Base-by-base conservation (phyloP, 1,139 yeast genomes). In the Saccharomyces hybrid region DNA sequence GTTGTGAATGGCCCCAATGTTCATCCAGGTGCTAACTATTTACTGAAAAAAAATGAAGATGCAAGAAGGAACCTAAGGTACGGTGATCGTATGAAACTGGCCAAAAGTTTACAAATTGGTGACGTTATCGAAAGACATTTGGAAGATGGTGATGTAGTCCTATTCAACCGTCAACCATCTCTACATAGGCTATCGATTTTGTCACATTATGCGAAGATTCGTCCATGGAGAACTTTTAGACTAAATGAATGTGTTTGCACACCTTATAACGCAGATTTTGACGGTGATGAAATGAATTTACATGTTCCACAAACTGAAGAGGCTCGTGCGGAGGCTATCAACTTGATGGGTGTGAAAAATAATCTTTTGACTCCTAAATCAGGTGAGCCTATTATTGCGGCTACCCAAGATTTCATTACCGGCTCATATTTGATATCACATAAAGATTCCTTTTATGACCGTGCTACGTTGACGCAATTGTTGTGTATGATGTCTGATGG, bases 231-330 rank as follows among this genome's bases (percentile, higher is more conserved):
- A 75, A 95, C 99, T 0, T 88, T 95, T 75, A 79, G 99, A 62
- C 79, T 95, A 64, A 95, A 95, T 68, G 99, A 95, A 73, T 95
- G 99, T 86, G 99, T 93, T 14, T 95, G 99, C 77, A 93, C 99
- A 0, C 99, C 99, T 1, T 95, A 93, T 74, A 95, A 95, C 72
- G 99, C 99, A 47, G 99, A 95, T 80, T 95, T 95, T 69, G 99
- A 95, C 73, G 99, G 99, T 72, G 99, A 95, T 73, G 99, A 95
- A 73, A 95, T 95, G 99, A 95, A 95, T 71, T 78, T 95, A 69
- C 99, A 95, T 69, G 99, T 95, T 48, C 99, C 99, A 2, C 99
- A 95, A 73, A 93, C 99, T 0, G 99, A 95, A 72, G 99, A 95
- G 72, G 99, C 99, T 1, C 78, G 99, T 62, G 96, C 99, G 0